Conservation (phyloP, 129 eudicot species). For the Daucus carota region DH1_v3.0 NC_030386.2:26172001-26172500, state of each 20-base stretch:
- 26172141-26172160: constrained; percentile 92
- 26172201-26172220: constrained; percentile 81
- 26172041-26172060: constrained; percentile 94
- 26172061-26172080: constrained; percentile 98
- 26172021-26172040: constrained; percentile 97
- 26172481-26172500: constrained; percentile 89
- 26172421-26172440: constrained; percentile 95
- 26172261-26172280: constrained; percentile 72
- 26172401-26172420: constrained; percentile 90
- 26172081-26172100: constrained; percentile 92
- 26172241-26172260: constrained; percentile 95
- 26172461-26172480: constrained; percentile 91
- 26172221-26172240: constrained; percentile 93
- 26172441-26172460: constrained; percentile 91
- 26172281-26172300: constrained; percentile 76
- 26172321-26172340: constrained; percentile 71
- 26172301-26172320: constrained; percentile 97
- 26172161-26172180: constrained; percentile 86
- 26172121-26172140: constrained; percentile 65
- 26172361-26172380: constrained; percentile 89
- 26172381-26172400: constrained; percentile 86
- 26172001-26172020: constrained; percentile 92
- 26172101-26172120: constrained; percentile 72
- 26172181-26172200: constrained; percentile 89
- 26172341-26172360: constrained; percentile 76